Conservation (phyloP, 73 alveolate genomes). For the Paramecium octaurelia region DNA sequence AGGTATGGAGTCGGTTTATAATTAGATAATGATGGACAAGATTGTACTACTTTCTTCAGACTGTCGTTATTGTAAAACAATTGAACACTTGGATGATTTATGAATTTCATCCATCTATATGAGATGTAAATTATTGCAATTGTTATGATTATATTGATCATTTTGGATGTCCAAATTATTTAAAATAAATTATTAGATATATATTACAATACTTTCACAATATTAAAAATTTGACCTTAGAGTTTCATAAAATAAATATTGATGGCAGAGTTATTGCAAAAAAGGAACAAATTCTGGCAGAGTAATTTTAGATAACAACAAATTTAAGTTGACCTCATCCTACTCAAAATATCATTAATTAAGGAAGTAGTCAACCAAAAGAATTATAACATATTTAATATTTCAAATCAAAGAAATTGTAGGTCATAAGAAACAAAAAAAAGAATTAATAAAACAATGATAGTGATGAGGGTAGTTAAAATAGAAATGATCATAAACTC, state of each 20-base stretch:
- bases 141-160: background rate
- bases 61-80: background rate
- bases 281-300: slow-evolving; percentile 9
- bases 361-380: too few relatives aligned
- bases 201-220: background rate
- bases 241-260: background rate
- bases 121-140: background rate
- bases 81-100: background rate
- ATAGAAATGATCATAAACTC: background rate
- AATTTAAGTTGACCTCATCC: background rate
- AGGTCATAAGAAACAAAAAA: background rate
- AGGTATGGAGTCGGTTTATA: background rate
- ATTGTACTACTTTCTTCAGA: background rate
- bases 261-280: background rate
- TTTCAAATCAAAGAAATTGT: background rate
- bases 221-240: background rate
- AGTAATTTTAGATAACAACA: background rate
- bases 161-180: background rate
- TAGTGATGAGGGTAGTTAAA: background rate
- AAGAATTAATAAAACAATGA: background rate
- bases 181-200: background rate
- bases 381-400: background rate
- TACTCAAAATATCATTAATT: background rate
- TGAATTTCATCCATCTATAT: background rate
- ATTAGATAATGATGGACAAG: slow-evolving; percentile 2